Percentiles rank a stretch among this genome's conserved stretches.
phyloP scores from a whole-genome alignment of 305 asterid genomes.

The Fraxinus baroniana region DNA sequence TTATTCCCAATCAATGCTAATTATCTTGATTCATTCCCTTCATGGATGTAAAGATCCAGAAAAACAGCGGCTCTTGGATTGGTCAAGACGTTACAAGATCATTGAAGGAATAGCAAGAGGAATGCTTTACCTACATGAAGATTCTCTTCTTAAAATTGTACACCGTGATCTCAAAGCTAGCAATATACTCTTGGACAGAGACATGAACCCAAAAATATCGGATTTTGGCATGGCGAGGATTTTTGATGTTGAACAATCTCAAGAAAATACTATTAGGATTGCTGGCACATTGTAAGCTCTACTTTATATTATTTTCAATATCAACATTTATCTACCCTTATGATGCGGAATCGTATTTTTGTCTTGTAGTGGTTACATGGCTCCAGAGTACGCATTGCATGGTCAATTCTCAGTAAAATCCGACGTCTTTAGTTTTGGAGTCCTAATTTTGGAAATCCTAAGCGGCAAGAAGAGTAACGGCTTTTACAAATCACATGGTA shows the following conservation, averaged over 20 bases:
- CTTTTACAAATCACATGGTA: slow-evolving; percentile 14
- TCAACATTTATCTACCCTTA: not conserved
- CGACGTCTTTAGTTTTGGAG: slow-evolving; percentile 33
- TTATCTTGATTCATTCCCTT: not conserved
- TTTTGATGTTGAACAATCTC: slow-evolving; percentile 29
- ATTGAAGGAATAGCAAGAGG: slow-evolving; percentile 29
- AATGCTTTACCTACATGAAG: slow-evolving; percentile 38
- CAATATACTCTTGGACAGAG: slow-evolving; percentile 29
- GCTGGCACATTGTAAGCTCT: slow-evolving; percentile 36
- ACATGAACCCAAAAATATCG: slow-evolving; percentile 34
- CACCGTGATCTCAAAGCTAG: slow-evolving; percentile 40
- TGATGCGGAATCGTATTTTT: not conserved
- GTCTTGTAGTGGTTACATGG: slow-evolving; percentile 32
- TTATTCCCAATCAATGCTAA: not conserved
- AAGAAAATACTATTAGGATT: slow-evolving; percentile 24
- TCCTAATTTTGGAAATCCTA: slow-evolving; percentile 31
- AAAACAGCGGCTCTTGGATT: slow-evolving; percentile 12
- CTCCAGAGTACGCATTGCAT: slow-evolving; percentile 13
- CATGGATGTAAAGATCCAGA: slow-evolving; percentile 13
- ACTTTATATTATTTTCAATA: not conserved
- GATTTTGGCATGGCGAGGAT: slow-evolving; percentile 42
- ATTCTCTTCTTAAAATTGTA: slow-evolving; percentile 28
- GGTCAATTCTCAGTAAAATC: slow-evolving; percentile 30
- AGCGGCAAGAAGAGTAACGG: slow-evolving; percentile 23
- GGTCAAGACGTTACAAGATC: slow-evolving; percentile 30